phyloP scores from a whole-genome alignment of 148 eudicot species.

The Silene uniflora region DNA sequence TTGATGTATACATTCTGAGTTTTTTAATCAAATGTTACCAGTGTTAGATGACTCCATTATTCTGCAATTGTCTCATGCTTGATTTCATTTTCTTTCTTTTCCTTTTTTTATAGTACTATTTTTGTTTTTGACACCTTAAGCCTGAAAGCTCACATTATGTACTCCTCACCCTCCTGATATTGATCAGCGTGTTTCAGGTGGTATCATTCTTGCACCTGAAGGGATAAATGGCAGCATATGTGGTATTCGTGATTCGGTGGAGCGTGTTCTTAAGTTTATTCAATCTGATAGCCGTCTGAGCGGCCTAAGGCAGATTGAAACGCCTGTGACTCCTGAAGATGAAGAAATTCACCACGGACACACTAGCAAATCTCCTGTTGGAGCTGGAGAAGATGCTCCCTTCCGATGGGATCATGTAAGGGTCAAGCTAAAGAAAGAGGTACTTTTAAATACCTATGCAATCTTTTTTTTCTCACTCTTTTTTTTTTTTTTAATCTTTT shows the following conservation, averaged over 20 bases:
- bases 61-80: not conserved
- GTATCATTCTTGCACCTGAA: constrained; percentile 97
- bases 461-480: too few species aligned
- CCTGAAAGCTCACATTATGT: constrained; percentile 4
- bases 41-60: not conserved
- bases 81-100: not conserved
- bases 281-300: constrained; percentile 68
- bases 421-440: constrained; percentile 96
- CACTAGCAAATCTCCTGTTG: constrained; percentile 84
- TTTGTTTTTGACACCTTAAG: constrained; percentile 4
- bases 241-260: constrained; percentile 73
- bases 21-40: too few species aligned
- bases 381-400: constrained; percentile 98
- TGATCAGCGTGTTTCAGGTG: constrained; percentile 97
- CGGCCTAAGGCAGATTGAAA: constrained; percentile 77
- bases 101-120: not conserved
- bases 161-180: constrained; percentile 69
- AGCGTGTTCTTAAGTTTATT: constrained; percentile 68
- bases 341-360: constrained; percentile 98
- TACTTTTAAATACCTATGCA: constrained; percentile 20
- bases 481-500: constrained; percentile 2
- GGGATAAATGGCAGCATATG: constrained; percentile 99
- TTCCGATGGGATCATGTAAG: constrained; percentile 99
- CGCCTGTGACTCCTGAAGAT: constrained; percentile 95
- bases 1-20: too few species aligned